phyloP scores from a whole-genome alignment of 2,329 filamentous ascomycete genomes.

The Xylaria sp. region DNA sequence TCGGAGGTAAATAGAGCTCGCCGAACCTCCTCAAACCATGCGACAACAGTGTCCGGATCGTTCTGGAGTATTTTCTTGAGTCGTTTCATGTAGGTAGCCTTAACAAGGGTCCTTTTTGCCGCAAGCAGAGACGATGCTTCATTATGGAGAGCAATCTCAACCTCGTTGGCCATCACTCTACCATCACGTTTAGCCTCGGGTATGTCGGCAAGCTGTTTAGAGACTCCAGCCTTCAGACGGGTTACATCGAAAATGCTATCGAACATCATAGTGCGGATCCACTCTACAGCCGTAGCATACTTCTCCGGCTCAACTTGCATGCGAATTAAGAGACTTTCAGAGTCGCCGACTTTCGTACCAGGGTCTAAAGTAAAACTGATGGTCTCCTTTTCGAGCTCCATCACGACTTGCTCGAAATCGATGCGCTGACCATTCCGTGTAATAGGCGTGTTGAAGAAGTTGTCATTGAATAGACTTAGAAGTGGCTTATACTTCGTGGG shows the following conservation, averaged over 20 bases:
- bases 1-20: slow-evolving; percentile 80
- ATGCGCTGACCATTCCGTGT: slow-evolving; percentile 78
- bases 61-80: slow-evolving; percentile 82
- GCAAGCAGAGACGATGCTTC: slow-evolving; percentile 80
- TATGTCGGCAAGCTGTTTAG: slow-evolving; percentile 89
- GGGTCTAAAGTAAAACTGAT: slow-evolving; percentile 82
- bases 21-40: slow-evolving; percentile 81
- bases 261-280: slow-evolving; percentile 88
- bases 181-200: slow-evolving; percentile 93
- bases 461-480: slow-evolving; percentile 84
- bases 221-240: slow-evolving; percentile 71
- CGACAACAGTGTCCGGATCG: slow-evolving; percentile 79
- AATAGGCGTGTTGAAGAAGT: slow-evolving; percentile 95
- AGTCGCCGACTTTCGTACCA: slow-evolving; percentile 76
- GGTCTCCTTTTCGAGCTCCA: slow-evolving; percentile 90
- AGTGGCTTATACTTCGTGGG: slow-evolving; percentile 87
- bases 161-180: slow-evolving; percentile 70
- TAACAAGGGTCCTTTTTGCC: slow-evolving; percentile 84
- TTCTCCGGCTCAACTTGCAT: slow-evolving; percentile 91
- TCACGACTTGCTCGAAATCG: slow-evolving; percentile 91
- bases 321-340: slow-evolving; percentile 82
- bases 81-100: slow-evolving; percentile 86
- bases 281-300: slow-evolving; percentile 82
- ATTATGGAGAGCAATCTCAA: slow-evolving; percentile 83
- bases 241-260: slow-evolving; percentile 85